phyloP scores from a whole-genome alignment of 1,284 basidiomycete species.

The Malassezia nana region DNA sequence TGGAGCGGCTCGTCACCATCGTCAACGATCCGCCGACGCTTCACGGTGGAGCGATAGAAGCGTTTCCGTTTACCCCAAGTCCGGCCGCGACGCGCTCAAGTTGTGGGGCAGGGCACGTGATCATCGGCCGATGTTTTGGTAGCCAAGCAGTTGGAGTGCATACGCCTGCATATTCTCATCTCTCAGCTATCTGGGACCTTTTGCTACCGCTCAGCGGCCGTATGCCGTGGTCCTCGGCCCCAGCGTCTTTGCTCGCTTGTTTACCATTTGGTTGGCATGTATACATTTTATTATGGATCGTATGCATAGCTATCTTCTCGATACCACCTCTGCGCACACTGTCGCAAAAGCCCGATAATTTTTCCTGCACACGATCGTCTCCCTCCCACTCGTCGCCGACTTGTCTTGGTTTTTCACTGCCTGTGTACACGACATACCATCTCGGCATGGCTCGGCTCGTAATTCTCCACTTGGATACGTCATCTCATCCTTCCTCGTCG shows the following conservation, averaged over 20 bases:
- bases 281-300: background rate
- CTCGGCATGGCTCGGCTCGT: background rate
- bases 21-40: too few relatives aligned
- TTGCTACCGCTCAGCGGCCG: background rate
- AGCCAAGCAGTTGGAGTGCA: background rate
- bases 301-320: background rate
- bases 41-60: background rate
- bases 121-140: slow-evolving; percentile 4
- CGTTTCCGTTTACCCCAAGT: background rate
- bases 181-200: background rate
- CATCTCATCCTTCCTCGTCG: background rate
- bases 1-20: background rate
- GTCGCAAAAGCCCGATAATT: background rate
- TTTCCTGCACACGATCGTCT: background rate
- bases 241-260: background rate
- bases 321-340: background rate
- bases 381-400: too few relatives aligned
- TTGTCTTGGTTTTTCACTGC: background rate
- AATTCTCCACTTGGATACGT: background rate
- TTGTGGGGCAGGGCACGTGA: slow-evolving; percentile 2
- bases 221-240: background rate
- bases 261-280: background rate
- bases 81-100: background rate
- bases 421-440: background rate
- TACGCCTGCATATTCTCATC: background rate